Conservation (phyloP, 2,329 filamentous ascomycete genomes). For the Colletotrichum lentis region DNA sequence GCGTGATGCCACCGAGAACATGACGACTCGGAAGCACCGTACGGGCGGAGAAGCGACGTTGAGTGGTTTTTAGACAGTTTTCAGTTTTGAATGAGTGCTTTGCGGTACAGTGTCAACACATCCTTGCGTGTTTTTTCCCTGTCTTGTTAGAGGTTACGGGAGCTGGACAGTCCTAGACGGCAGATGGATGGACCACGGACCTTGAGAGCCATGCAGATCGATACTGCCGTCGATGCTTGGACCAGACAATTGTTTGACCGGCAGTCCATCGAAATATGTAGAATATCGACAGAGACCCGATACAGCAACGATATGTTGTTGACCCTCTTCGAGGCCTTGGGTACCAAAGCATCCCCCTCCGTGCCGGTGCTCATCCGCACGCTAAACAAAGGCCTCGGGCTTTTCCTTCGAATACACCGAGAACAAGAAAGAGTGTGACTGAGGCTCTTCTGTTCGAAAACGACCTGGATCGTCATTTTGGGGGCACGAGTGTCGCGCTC, state of each 20-base stretch:
- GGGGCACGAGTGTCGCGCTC: not conserved
- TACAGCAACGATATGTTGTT: no score
- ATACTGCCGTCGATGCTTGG: no score
- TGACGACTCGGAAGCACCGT: slow-evolving; percentile 3
- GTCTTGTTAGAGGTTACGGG: not conserved
- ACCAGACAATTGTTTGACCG: no score
- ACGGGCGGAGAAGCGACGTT: slow-evolving; percentile 7
- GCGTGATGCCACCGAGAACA: not conserved
- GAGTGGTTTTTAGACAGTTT: not conserved
- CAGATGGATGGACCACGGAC: not conserved
- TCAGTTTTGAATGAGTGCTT: no score
- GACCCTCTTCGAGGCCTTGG: not conserved
- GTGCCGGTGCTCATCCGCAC: not conserved
- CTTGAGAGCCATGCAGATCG: not conserved
- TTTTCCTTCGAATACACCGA: no score
- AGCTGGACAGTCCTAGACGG: not conserved
- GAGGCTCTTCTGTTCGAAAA: not conserved
- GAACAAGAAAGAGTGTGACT: no score
- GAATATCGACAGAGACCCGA: not conserved
- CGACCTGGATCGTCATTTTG: not conserved
- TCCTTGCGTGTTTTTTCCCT: no score
- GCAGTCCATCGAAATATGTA: no score
- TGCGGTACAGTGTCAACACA: no score
- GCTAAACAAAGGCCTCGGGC: no score
- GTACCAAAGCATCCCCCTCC: not conserved